Conservation (phyloP, 176 grass and related monocot genomes). For the Carex parvula region DNA sequence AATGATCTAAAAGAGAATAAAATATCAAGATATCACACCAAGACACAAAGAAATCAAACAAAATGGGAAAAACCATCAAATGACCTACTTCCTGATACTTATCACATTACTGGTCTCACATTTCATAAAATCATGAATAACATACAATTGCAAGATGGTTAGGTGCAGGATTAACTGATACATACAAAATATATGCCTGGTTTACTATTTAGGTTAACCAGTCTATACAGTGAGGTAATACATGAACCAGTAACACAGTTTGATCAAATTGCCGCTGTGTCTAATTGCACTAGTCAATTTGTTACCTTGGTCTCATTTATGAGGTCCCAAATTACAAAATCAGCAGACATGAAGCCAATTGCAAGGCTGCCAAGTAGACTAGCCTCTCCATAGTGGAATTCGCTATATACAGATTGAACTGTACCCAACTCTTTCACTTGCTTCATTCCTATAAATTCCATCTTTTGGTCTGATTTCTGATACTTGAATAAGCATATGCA, state of each 20-base stretch:
- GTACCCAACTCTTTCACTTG: conserved; percentile 91
- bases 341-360: conserved; percentile 85
- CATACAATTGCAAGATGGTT: neutral
- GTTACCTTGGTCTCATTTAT: conserved; percentile 85
- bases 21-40: conserved; percentile 11
- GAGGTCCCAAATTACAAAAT: conserved; percentile 95
- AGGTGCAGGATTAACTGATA: neutral
- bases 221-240: neutral
- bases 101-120: neutral
- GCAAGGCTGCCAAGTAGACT: conserved; percentile 43
- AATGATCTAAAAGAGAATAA: conserved; percentile 39
- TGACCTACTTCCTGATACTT: neutral
- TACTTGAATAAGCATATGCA: conserved; percentile 94
- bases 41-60: neutral
- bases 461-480: conserved; percentile 34
- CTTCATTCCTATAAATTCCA: conserved; percentile 84
- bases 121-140: neutral
- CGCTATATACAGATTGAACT: conserved; percentile 49
- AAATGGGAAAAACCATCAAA: neutral
- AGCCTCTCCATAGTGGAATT: conserved; percentile 26
- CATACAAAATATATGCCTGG: neutral
- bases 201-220: neutral
- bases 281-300: neutral
- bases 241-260: neutral
- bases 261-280: neutral